Base-by-base conservation (phyloP, 257 asterid genomes). In the Coffea eugenioides region DNA sequence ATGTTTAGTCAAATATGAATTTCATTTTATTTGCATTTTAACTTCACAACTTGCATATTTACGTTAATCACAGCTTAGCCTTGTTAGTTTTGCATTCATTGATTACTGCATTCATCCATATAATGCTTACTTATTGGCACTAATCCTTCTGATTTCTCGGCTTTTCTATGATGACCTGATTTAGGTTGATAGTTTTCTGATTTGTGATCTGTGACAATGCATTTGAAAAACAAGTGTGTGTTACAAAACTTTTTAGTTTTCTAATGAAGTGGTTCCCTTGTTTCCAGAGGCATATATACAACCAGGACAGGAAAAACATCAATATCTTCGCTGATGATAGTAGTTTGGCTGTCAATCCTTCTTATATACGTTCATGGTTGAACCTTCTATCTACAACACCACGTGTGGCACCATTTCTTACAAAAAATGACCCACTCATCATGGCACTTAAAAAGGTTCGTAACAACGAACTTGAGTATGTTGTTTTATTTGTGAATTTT, bases 271-370 rank as follows among this genome's bases (percentile, higher is more conserved):
- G 43, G 43, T 39, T 64, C 76, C 61, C 65, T 76, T 77, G 41
- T 64, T 46, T 80, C 81, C 97, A 95, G 97, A 91, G 97, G 84
- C 97, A 91, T 84, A 86, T 93, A 78, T 96, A 96, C 79, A 85
- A 88, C 79, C 91, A 84, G 84, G 89, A 87, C 75, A 92, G 95
- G 56, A 92, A 86, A 84, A 87, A 77, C 74, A 84, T 88, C 20
- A 84, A 89, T 66, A 84, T 96, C 84, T 96, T 96, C 85, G 91
- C 99, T 65, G 97, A 91, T 83, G 80, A 82, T 66, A 90, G 97
- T 88, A 92, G 95, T 81, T 91, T 94, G 85, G 92, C 98, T 25
- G 85, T 92, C 79, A 96, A 90, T 85, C 97, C 97, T 82, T 91
- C 88, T 78, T 91, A 96, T 71, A 83, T 94, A 73, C 91, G 87